Evolutionary conservation across 2,329 filamentous ascomycete species (phyloP), one percentile per base, ranked within the genome.

Genomic region (Pseudogymnoascus sp.): DNA sequence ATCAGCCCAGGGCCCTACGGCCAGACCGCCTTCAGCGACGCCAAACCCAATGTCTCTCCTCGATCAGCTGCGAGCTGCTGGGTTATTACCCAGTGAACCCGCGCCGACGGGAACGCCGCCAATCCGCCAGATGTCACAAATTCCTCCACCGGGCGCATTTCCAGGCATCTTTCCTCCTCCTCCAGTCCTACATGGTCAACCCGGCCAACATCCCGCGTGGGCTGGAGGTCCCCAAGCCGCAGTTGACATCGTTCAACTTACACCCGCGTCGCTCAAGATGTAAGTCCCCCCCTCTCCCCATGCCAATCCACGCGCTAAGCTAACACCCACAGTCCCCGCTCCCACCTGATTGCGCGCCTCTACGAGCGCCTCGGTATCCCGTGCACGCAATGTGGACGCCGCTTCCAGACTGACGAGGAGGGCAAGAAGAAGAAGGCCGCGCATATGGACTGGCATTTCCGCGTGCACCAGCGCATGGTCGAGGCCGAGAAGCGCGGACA

Each of bases 391-490:
- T 99, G 94, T 73, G 94, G 93, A 23, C 85, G 92, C 65, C 87
- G 94, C 1, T 99, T 99, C 74, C 83, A 83, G 62, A 84, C 84
- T 4, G 90, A 90, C 59, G 84, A 87, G 11, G 86, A 90, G 67
- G 93, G 93, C 11, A 89, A 86, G 70, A 87, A 88, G 72, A 90
- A 89, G 78, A 97, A 97, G 78, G 90, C 88, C 23, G 86, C 88
- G 2, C 94, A 99, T 73, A 87, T 99, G 80, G 94, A 99, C 76
- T 99, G 94, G 94, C 94, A 99, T 75, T 99, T 99, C 77, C 87
- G 89, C 63, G 92, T 93, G 23, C 93, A 97, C 71, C 89, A 92
- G 71, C 88, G 92, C 53, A 91, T 95, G 76, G 86, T 87, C 2
- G 93, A 97, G 69, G 88, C 90, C 12, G 87, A 91, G 71, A 93